Evolutionary conservation across 352 stramenopile species (phyloP).

Genomic region (Globisporangium iwayamae): DNA sequence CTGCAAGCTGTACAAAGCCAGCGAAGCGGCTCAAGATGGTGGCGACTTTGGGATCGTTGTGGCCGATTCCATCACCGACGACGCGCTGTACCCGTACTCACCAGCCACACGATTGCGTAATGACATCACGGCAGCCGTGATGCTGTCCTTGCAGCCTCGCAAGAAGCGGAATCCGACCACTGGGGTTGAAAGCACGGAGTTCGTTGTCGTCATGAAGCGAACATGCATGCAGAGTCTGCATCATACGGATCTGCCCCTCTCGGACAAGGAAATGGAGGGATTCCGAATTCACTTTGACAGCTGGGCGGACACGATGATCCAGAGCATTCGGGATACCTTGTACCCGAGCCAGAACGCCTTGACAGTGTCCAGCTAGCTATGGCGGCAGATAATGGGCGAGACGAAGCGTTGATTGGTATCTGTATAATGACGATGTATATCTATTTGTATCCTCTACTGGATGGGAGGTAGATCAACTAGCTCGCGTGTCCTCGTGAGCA

Average conservation of each 20-base stretch:
- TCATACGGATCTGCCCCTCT: background rate
- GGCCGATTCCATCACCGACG: constrained; percentile 1
- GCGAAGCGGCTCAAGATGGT: background rate
- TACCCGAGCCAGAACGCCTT: background rate
- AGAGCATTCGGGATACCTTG: background rate
- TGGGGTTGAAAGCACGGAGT: background rate
- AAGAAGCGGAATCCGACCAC: background rate
- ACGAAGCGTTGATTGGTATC: no score
- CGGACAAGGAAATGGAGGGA: background rate
- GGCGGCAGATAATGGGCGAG: no score
- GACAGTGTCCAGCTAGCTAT: no score
- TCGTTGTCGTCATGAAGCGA: constrained; percentile 6
- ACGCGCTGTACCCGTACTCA: constrained; percentile 11
- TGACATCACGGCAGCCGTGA: constrained; percentile 2
- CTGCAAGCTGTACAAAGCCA: background rate
- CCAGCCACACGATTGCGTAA: background rate
- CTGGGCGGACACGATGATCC: constrained; percentile 6
- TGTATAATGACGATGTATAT: no score
- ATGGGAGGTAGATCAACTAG: background rate
- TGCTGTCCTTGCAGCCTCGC: background rate
- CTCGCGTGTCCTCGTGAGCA: constrained; percentile 3
- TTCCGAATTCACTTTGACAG: background rate
- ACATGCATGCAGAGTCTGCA: constrained; percentile 1
- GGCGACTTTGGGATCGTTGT: constrained; percentile 4
- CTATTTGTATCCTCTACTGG: background rate